Evolutionary conservation across 2,329 filamentous ascomycete genomes (phyloP).

Genomic region (Hypoxylon sp.): DNA sequence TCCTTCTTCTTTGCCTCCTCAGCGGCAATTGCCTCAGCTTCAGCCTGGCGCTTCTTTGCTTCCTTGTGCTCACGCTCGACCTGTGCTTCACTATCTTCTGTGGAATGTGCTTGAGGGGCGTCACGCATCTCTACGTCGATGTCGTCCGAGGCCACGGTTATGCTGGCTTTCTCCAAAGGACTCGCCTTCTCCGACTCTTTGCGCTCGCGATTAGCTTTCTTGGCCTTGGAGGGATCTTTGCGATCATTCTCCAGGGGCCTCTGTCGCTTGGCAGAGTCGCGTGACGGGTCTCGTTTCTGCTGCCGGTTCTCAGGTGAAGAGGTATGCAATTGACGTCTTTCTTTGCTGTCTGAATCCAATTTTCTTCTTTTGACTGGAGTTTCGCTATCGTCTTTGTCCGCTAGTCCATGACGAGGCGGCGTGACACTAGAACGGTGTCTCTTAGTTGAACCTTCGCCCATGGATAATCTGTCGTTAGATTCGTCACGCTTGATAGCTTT

Average conservation of each 20-base stretch:
- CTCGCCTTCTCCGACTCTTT: slow-evolving; percentile 59
- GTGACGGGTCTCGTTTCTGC: slow-evolving; percentile 58
- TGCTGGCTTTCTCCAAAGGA: slow-evolving; percentile 61
- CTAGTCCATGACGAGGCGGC: slow-evolving; percentile 65
- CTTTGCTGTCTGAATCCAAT: slow-evolving; percentile 66
- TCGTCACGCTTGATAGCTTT: slow-evolving; percentile 73
- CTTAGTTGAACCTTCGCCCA: slow-evolving; percentile 67
- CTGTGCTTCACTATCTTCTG: slow-evolving; percentile 50
- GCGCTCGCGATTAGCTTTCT: slow-evolving; percentile 57
- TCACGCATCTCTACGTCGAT: slow-evolving; percentile 69
- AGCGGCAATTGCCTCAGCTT: slow-evolving; percentile 47
- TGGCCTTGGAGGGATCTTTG: slow-evolving; percentile 55
- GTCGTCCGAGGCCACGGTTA: slow-evolving; percentile 71
- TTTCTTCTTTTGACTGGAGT: slow-evolving; percentile 68
- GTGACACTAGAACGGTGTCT: slow-evolving; percentile 71
- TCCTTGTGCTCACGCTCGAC: slow-evolving; percentile 56
- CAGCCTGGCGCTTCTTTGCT: slow-evolving; percentile 54
- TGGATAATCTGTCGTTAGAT: slow-evolving; percentile 66
- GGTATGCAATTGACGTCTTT: slow-evolving; percentile 61
- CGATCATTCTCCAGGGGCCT: slow-evolving; percentile 56
- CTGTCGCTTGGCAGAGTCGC: slow-evolving; percentile 57
- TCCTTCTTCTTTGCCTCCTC: slow-evolving; percentile 52
- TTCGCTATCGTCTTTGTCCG: slow-evolving; percentile 67
- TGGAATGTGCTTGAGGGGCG: slow-evolving; percentile 51
- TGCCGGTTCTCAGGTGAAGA: slow-evolving; percentile 62